Percentiles rank a stretch among this genome's conserved stretches.
These are phyloP conservation scores for Platanthera zijinensis DNA, from an alignment of 106 monocot genomes.

Conservation along the genomic window DNA sequence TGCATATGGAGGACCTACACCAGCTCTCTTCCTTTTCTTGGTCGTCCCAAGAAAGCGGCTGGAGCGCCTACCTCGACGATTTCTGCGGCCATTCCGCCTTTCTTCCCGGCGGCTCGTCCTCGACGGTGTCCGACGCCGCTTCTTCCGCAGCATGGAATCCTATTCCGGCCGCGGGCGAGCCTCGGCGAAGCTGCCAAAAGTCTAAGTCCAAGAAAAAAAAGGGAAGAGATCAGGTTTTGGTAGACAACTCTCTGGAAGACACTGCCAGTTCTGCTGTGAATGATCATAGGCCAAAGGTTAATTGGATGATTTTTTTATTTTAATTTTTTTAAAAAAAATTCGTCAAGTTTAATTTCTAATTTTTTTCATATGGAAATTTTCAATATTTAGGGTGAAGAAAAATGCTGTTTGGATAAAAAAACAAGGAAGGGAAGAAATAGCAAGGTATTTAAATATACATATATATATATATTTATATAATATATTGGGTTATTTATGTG, in stretches of 20 bases:
- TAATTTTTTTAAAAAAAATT: neutral
- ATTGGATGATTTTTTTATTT: neutral
- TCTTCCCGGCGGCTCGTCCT: constrained; percentile 6
- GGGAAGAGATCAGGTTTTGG: constrained; percentile 3
- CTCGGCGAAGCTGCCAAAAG: neutral
- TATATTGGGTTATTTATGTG: no score
- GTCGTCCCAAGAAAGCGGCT: constrained; percentile 14
- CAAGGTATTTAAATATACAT: neutral
- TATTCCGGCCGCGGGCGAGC: neutral
- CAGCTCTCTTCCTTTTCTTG: neutral
- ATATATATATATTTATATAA: no score
- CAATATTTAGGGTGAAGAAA: constrained; percentile 3
- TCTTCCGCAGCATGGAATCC: constrained; percentile 23
- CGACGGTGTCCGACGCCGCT: constrained; percentile 33
- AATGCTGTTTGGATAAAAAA: neutral
- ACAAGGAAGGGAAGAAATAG: constrained; percentile 11
- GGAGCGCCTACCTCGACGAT: constrained; percentile 20
- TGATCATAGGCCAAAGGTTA: constrained; percentile 18
- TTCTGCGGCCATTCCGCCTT: neutral
- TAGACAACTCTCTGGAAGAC: constrained; percentile 31
- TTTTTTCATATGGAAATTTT: neutral
- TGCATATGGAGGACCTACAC: neutral
- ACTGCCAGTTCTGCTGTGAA: constrained; percentile 36
- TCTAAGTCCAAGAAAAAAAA: constrained; percentile 22
- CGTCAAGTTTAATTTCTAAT: neutral